Base-by-base conservation (phyloP, 371 early-diverging fungal species). In the Encephalitozoon intestinalis region DNA sequence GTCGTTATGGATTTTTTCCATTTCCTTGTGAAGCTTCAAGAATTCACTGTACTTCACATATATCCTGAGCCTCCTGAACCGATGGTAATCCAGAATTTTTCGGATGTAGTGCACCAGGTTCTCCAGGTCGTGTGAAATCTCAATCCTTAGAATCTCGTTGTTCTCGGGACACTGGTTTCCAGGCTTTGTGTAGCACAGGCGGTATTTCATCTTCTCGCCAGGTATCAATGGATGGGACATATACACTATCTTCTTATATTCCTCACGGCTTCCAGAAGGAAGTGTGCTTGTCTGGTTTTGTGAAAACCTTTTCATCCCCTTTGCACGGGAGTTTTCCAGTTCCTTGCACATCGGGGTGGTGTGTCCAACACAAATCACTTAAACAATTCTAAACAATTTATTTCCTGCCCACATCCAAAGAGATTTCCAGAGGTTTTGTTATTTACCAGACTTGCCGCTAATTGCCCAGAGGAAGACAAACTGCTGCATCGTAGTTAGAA, bases 41-140 rank as follows among this genome's bases (percentile, higher is more conserved):
- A 72, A 63, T n/a, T 63, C 49, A n/a, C 64, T 49, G 37, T 72
- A 72, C 64, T 64, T 72, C 28, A 63, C 43, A 72, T 49, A 72
- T 18, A 72, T 37, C 30, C 34, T 41, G 4, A 72, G 43, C 49
- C 25, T 53, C 49, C 23, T 44, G n/a, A 51, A 72, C 7, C 15
- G 11, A 23, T 72, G 26, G 23, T 21, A 49, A n/a, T 72, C 44
- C 12, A 72, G 39, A 34, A 72, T 63, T n/a, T 72, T 50, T 25
- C 50, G 49, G 39, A 72, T 63, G n/a, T 44, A 26, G 25, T 28
- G n/a, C 18, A 43, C 25, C 21, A 72, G 37, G 18, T 26, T 30
- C 50, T 72, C 50, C 5, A 72, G 50, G 37, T 44, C 37, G 12
- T 26, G 18, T 31, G 49, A 63, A 44, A 72, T 46, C 28, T 72